Conservation (phyloP, 2,329 filamentous ascomycete genomes). For the Fusarium miscanthi region DNA sequence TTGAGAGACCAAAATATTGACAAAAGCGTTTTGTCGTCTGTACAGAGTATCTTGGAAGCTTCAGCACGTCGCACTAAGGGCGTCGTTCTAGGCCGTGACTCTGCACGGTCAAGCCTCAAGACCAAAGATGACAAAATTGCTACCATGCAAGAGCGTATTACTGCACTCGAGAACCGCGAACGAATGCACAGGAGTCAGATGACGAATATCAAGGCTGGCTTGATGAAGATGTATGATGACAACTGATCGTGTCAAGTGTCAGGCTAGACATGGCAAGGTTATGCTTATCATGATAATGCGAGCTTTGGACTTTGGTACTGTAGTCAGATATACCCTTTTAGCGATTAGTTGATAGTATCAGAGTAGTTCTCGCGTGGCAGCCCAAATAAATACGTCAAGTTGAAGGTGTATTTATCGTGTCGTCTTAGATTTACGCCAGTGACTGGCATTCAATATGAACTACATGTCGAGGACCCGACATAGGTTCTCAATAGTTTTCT, state of each 20-base stretch:
- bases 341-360: background rate
- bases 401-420: background rate
- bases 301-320: background rate
- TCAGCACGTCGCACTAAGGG: slow-evolving; percentile 70
- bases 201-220: slow-evolving; percentile 51
- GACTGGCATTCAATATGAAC: background rate
- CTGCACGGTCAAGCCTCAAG: slow-evolving; percentile 70
- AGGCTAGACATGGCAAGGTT: background rate
- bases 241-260: slow-evolving; percentile 35
- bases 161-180: slow-evolving; percentile 54
- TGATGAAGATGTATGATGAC: slow-evolving; percentile 53
- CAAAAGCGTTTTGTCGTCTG: slow-evolving; percentile 48
- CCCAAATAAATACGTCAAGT: background rate
- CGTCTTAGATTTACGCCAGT: background rate
- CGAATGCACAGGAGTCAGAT: slow-evolving; percentile 48
- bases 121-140: slow-evolving; percentile 65
- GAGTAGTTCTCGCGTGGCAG: background rate
- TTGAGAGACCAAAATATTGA: slow-evolving; percentile 58
- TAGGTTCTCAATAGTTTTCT: slow-evolving; percentile 7
- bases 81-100: slow-evolving; percentile 72
- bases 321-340: slow-evolving; percentile 33
- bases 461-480: background rate
- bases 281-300: background rate
- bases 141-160: slow-evolving; percentile 51
- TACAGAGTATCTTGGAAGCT: slow-evolving; percentile 61